Evolutionary conservation across 1,284 basidiomycete genomes (phyloP).

Genomic region (Waitea zeae): DNA sequence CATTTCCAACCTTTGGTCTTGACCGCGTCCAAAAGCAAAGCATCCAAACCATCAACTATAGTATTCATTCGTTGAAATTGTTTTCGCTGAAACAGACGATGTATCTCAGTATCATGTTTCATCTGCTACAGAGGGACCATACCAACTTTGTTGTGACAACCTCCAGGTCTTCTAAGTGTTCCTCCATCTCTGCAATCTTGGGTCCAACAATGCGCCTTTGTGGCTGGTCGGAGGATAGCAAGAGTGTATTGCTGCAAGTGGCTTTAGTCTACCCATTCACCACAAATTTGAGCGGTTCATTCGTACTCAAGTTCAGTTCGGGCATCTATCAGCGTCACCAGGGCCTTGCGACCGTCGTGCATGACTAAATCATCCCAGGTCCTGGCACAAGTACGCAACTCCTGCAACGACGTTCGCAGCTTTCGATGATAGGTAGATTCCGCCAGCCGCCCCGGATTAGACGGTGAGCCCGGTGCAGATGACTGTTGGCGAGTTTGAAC

Average conservation of each 20-base stretch:
- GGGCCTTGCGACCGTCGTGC: constrained; percentile 54
- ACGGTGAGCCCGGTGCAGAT: constrained; percentile 31
- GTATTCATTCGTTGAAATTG: constrained; percentile 45
- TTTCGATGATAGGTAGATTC: constrained; percentile 64
- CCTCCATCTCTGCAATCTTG: constrained; percentile 50
- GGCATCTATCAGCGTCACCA: constrained; percentile 44
- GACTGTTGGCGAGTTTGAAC: constrained; percentile 22
- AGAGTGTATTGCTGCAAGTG: constrained; percentile 40
- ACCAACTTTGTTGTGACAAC: constrained; percentile 45
- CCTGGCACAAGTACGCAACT: constrained; percentile 36
- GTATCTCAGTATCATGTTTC: not conserved
- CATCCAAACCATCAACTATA: constrained; percentile 44
- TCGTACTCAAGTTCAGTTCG: constrained; percentile 64
- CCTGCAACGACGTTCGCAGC: constrained; percentile 40
- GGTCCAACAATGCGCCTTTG: constrained; percentile 37
- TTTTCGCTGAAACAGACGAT: constrained; percentile 31
- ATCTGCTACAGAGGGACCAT: constrained; percentile 9
- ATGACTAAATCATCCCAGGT: constrained; percentile 67
- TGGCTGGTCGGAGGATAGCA: constrained; percentile 30
- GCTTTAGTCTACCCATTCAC: too few species aligned
- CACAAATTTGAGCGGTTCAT: not conserved
- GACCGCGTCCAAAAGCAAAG: constrained; percentile 44
- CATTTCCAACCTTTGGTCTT: constrained; percentile 52
- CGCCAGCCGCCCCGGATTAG: constrained; percentile 15
- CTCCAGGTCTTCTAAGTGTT: constrained; percentile 40